phyloP scores from a whole-genome alignment of 1,284 basidiomycete genomes.

The Tranzscheliella williamsii region DNA sequence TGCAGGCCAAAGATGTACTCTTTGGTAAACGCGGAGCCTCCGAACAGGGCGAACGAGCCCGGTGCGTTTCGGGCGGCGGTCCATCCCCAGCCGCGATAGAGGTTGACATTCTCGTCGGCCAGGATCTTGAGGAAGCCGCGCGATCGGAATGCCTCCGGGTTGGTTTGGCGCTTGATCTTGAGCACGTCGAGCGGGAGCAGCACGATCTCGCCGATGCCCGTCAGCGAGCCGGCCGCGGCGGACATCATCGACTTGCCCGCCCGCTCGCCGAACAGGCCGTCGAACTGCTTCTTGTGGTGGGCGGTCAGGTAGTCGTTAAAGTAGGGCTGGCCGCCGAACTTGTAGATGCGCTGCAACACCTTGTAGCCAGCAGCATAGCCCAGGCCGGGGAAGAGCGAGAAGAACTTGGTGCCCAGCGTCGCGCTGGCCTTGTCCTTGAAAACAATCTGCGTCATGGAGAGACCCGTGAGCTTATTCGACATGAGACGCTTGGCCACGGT shows the following conservation, averaged over 20 bases:
- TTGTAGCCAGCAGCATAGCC: conserved; percentile 94
- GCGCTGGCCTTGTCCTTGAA: conserved; percentile 84
- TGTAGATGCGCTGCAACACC: conserved; percentile 64
- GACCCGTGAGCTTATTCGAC: conserved; percentile 71
- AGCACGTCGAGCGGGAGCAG: conserved; percentile 92
- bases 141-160: conserved; percentile 57
- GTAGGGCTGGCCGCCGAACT: conserved; percentile 98
- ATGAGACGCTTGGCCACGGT: conserved; percentile 96
- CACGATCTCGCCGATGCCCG: conserved; percentile 85
- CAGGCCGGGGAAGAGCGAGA: conserved; percentile 94
- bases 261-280: conserved; percentile 85
- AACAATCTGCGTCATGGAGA: conserved; percentile 72
- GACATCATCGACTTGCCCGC: conserved; percentile 95
- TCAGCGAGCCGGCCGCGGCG: conserved; percentile 75
- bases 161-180: conserved; percentile 83
- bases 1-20: conserved; percentile 85
- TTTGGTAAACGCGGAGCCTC: conserved; percentile 91
- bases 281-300: conserved; percentile 77
- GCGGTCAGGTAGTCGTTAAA: conserved; percentile 88
- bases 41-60: conserved; percentile 87
- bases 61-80: conserved; percentile 97
- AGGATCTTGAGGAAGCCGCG: conserved; percentile 85
- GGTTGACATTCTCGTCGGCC: conserved; percentile 81
- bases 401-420: conserved; percentile 68
- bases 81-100: conserved; percentile 99